Evolutionary conservation across 306 rosid genomes (phyloP), one percentile per base, ranked within the genome.

Genomic region (Vigna hirtella): DNA sequence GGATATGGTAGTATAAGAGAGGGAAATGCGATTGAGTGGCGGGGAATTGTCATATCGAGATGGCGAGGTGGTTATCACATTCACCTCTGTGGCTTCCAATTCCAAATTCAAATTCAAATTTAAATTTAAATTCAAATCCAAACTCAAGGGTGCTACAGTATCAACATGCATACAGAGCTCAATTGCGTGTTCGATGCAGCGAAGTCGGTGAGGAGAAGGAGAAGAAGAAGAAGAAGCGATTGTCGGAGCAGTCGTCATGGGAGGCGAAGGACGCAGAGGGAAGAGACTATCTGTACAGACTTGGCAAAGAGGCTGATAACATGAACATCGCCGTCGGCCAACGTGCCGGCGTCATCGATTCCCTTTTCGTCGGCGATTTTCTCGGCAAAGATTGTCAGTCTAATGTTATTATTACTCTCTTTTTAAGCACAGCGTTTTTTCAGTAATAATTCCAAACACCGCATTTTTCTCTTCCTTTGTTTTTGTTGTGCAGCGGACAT

Each of bases 311-410:
- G 79, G 90, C 97, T 20, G 98, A 95, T 62, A 95, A 91, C 86
- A 88, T 92, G 98, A 95, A 92, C 84, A 91, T 95, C 78, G 97
- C 98, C 47, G 98, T 95, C 20, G 98, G 98, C 4, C 98, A 94
- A 76, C 88, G 92, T 66, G 82, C 93, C 2, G 98, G 98, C n/a
- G 48, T 92, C 81, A 83, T 95, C 71, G 98, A 95, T 30, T 87
- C 90, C 56, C 85, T 95, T 7, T 95, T 95, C 67, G 87, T 87
- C 70, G 98, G 98, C 6, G 81, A 95, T 15, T 92, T 95, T 72
- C 98, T 95, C 79, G 97, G 98, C 62, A 83, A 69, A 78, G 98
- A 95, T 84, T 91, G 96, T 91, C 79, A 68, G n/a, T 56, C 28
- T 4, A n/a, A 28, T 24, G 12, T 6, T 4, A 0, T 26, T 40